These are phyloP conservation scores for Pleurotus eryngii DNA, from an alignment of 768 basidiomycete species.

Conservation along the genomic window DNA sequence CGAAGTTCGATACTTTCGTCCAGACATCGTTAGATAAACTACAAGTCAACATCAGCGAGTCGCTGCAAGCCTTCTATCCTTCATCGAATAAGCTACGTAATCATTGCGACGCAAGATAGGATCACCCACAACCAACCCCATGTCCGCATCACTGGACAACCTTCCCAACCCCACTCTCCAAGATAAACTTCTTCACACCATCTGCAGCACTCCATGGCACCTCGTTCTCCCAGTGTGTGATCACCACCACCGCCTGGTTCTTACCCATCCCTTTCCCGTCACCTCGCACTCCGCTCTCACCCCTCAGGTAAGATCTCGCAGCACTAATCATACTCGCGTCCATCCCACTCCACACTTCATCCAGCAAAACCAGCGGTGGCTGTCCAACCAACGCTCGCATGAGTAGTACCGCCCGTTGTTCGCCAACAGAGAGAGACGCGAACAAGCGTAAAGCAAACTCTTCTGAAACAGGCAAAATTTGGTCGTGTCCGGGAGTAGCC, in stretches of 20 bases:
- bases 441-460: conserved; percentile 54
- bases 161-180: conserved; percentile 29
- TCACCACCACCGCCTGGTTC: conserved; percentile 76
- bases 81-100: too few relatives aligned
- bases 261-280: conserved; percentile 39
- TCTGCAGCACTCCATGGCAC: conserved; percentile 73
- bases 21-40: too few relatives aligned
- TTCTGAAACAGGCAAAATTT: conserved; percentile 18
- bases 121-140: too few relatives aligned
- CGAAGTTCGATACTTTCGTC: too few relatives aligned
- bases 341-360: conserved; percentile 95
- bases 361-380: conserved; percentile 76
- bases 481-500: conserved; percentile 16
- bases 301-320: conserved; percentile 61
- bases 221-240: conserved; percentile 92
- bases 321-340: conserved; percentile 70
- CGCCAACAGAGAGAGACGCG: conserved; percentile 61
- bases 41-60: too few relatives aligned
- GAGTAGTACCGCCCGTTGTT: conserved; percentile 79
- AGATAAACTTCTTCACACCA: conserved; percentile 38
- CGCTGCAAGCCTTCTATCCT: too few relatives aligned
- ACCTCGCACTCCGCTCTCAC: conserved; percentile 17
- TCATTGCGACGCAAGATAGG: too few relatives aligned
- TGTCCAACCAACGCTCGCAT: conserved; percentile 80
- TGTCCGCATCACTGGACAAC: background rate